Base-by-base conservation (phyloP, 495 filamentous ascomycete species). In the Glarea lozoyensis region DNA sequence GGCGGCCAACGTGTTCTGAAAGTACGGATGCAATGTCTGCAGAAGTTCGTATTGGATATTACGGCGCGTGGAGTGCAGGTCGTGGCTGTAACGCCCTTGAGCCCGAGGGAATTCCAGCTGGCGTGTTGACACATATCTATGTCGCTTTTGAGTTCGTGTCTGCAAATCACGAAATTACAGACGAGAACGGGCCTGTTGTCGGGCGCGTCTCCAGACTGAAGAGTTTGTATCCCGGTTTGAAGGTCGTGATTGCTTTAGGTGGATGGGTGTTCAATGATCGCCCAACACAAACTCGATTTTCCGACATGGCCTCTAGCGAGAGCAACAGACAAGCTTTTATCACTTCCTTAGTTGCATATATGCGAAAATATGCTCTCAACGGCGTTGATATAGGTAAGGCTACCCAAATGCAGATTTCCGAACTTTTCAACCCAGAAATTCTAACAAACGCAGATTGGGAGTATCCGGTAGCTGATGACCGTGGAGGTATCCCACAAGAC, bases 361-460 rank as follows among this genome's bases (percentile, higher is more conserved):
- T 78, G 58, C 0, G 22, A 0, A 46, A 40, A 5, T 66, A 70
- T 34, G 64, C 53, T 11, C 73, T 77, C 42, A 68, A 79, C 40
- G 76, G 76, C 1, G 63, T 75, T 1, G 75, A 79, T 45, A 43
- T 77, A 13, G 64, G 17, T 35, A 16, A 6, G 74, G 73, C 7
- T 29, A 7, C 25, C 25, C 17, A 9, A 9, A 23, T 22, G 5
- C 15, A 7, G 17, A 19, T 4, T 21, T 10, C 22, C 7, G 35
- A 16, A 19, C 9, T 34, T 13, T 16, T 7, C 17, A 4, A 5
- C 17, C 9, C 9, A 3, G 15, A 20, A 9, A 16, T 19, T 3
- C 35, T 37, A 16, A 35, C 32, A 1, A 62, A 73, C 0, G 73
- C 75, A 37, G 65, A 65, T 41, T 66, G 60, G 67, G 69, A 72